Base-by-base conservation (phyloP, 2,329 filamentous ascomycete genomes). In the Aspergillus caelatus region DNA sequence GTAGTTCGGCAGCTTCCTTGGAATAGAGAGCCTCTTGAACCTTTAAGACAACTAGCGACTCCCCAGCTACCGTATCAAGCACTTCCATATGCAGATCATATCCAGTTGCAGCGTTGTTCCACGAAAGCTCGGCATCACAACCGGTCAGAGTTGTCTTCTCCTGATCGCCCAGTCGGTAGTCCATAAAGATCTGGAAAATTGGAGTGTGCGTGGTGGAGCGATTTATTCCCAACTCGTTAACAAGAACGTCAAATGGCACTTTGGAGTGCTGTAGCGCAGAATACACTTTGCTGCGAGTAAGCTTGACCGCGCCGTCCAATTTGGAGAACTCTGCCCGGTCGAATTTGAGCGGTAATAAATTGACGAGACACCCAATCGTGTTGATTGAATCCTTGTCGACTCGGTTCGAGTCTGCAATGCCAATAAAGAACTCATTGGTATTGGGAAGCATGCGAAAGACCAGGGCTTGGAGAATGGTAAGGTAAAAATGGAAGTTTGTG, bases 401-500 rank as follows among this genome's bases (percentile, higher is more conserved):
- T 2, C 61, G 56, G 57, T 62, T 62, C 9, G 48, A 48, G 16
- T 62, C 61, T 10, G 57, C 19, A 23, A 62, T 56, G 19, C 61
- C 61, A 19, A 62, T 58, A 52, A 48, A 58, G 28, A 62, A n/a
- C 2, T 59, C 61, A n/a, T 36, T 21, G 9, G 23, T 23, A 9
- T 55, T 39, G 6, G 41, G 19, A 12, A 54, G 48, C 19, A 59
- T n/a, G 39, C 57, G 48, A 36, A 28, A 46, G 12, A 62, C 39
- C 4, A 62, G 16, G 10, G 32, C 30, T 32, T 59, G 32, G 8
- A 62, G 39, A 34, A 54, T 34, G 14, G 50, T 41, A 36, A 62
- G 56, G 65, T 81, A 80, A 63, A 85, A 76, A 57, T 86, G 82
- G 65, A 85, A 85, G 0, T 74, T 67, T 0, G 80, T 82, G 0